Conservation (phyloP, 345 rosid species). For the Populus alba region DNA sequence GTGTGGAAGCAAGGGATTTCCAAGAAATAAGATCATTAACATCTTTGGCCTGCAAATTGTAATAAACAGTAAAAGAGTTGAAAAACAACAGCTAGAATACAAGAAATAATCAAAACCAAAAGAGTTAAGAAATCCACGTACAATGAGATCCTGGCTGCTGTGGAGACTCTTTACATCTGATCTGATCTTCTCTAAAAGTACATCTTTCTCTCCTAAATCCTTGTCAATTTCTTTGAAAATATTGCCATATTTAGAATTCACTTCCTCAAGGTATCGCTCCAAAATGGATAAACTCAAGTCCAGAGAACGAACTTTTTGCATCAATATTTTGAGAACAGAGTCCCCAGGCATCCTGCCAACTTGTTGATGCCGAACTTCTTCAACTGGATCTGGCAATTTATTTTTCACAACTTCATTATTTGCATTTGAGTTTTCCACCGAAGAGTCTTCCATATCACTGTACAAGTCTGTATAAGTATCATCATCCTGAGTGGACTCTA, state of each 20-base stretch:
- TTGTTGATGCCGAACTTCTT: conserved; percentile 73
- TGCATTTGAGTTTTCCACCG: conserved; percentile 29
- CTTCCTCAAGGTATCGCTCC: conserved; percentile 82
- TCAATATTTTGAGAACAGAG: conserved; percentile 77
- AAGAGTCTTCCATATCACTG: conserved; percentile 36
- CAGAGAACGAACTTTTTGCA: conserved; percentile 86
- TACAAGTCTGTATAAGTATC: conserved; percentile 29
- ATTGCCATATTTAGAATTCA: conserved; percentile 63
- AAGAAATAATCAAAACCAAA: neutral
- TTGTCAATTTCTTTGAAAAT: conserved; percentile 70
- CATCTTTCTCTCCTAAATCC: conserved; percentile 58
- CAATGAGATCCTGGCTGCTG: conserved; percentile 49
- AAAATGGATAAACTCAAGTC: conserved; percentile 78
- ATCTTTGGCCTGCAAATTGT: conserved; percentile 54
- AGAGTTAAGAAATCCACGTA: conserved; percentile 29
- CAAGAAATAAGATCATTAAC: conserved; percentile 65
- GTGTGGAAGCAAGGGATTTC: conserved; percentile 52
- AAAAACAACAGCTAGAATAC: neutral
- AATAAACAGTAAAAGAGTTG: conserved; percentile 8
- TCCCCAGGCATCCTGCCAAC: conserved; percentile 94
- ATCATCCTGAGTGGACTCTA: conserved; percentile 38
- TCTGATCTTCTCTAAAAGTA: conserved; percentile 44
- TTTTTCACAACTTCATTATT: conserved; percentile 40
- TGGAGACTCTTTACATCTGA: conserved; percentile 48
- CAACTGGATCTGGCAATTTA: conserved; percentile 44